Evolutionary conservation across 371 early-diverging fungal species (phyloP), one percentile per base, ranked within the genome.

Genomic region (Basidiobolus meristosporus): DNA sequence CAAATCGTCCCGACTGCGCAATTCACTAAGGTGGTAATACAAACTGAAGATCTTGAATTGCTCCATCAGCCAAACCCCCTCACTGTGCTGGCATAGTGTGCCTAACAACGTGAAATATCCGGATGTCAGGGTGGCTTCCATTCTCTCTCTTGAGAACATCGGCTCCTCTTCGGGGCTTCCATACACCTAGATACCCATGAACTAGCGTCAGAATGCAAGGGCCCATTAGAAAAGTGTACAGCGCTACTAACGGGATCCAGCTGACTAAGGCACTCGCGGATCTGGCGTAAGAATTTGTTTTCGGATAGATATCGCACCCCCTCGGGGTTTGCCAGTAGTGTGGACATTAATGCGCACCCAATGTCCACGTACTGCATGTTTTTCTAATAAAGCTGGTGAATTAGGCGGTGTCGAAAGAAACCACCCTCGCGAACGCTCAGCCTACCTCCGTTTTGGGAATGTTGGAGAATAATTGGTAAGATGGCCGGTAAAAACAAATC

Each of bases 1-100:
- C 3, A 89, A 51, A 46, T 89, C 87, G 38, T 85, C 82, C 15
- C 90, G 70, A 38, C 74, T 75, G 33, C 73, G 64, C 3, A 87
- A 54, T 44, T 87, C 90, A 3, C 78, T 79, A 6, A 89, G 53
- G 18, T 76, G 73, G 43, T 87, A 89, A 48, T 68, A 82, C 23
- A 77, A 53, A 42, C 71, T 78, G 54, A 77, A 85, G 17, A 89
- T 74, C 37, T 74, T 72, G 62, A 74, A 82, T 35, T 69, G 66
- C 44, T 85, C 79, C 31, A 85, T 51, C 2, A 82, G 48, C 21
- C 60, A 57, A 39, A 15, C 4, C 17, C 14, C 21, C 14, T n/a
- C n/a, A n/a, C n/a, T n/a, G n/a, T n/a, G n/a, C n/a, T n/a, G n/a
- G n/a, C n/a, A n/a, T n/a, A 34, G 34, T n/a, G 34, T 16, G 16